Conservation (phyloP, 768 basidiomycete species). For the Strobilomyces echinocephalus region DNA sequence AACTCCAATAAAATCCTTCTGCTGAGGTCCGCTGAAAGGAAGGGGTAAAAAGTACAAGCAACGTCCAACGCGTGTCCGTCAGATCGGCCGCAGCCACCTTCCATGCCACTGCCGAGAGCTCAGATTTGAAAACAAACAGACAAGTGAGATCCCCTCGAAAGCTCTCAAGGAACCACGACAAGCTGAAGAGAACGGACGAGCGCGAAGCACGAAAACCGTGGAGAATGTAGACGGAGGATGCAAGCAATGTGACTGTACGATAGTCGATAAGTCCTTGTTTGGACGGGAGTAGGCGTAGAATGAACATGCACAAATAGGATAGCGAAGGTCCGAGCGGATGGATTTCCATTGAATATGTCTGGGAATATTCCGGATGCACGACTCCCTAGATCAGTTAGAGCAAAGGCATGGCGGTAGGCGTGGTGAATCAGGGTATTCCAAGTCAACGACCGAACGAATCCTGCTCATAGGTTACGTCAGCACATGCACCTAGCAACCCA, state of each 20-base stretch:
- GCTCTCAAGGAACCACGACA: constrained; percentile 3
- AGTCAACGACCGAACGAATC: constrained; percentile 1
- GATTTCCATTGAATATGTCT: constrained; percentile 13
- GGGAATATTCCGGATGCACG: constrained; percentile 25
- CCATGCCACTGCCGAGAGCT: background rate
- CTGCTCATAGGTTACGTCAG: constrained; percentile 8
- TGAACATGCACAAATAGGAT: constrained; percentile 22
- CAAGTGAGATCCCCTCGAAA: constrained; percentile 2
- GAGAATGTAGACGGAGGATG: constrained; percentile 16
- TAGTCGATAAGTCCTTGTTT: constrained; percentile 26
- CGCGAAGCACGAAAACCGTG: constrained; percentile 14
- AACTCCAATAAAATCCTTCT: constrained; percentile 9
- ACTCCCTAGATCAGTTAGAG: constrained; percentile 24
- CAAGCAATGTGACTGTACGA: constrained; percentile 31
- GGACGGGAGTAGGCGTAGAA: constrained; percentile 18
- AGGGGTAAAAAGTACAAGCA: constrained; percentile 15
- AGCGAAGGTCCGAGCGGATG: constrained; percentile 20
- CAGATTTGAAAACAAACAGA: constrained; percentile 1
- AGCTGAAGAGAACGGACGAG: constrained; percentile 4
- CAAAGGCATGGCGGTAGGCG: constrained; percentile 2
- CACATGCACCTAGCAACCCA: background rate
- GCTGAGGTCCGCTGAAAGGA: constrained; percentile 16
- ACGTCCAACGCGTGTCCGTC: constrained; percentile 14
- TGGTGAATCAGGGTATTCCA: constrained; percentile 5
- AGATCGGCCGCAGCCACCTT: background rate